phyloP scores from a whole-genome alignment of 176 grass and related monocot genomes.

The Aegilops sharonensis region DNA sequence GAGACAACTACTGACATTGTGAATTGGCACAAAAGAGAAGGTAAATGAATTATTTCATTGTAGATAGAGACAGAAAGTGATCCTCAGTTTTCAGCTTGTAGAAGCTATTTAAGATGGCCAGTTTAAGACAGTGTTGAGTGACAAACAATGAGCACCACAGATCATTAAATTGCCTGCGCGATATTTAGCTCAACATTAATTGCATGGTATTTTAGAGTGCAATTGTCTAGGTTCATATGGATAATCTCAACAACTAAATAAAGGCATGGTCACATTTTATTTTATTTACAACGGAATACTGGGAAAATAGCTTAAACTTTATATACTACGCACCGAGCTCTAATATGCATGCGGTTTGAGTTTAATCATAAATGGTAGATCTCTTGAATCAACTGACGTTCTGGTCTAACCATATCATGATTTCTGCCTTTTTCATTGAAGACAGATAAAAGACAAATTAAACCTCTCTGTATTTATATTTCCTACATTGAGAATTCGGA shows the following conservation, averaged over 20 bases:
- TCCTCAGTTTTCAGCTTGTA: not conserved
- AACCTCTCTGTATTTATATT: not conserved
- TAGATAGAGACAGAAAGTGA: not conserved
- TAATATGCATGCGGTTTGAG: not conserved
- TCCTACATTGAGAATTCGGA: not conserved
- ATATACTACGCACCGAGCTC: not conserved
- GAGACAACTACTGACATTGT: not conserved
- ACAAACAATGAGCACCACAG: not conserved
- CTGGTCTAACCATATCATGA: not conserved
- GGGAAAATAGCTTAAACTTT: not conserved
- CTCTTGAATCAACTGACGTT: not conserved
- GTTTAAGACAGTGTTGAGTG: not conserved
- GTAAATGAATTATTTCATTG: not conserved
- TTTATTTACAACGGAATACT: not conserved
- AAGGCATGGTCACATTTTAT: not conserved
- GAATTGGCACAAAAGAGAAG: slow-evolving; percentile 1
- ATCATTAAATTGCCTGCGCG: not conserved
- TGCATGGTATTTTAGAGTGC: not conserved
- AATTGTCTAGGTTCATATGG: slow-evolving; percentile 2
- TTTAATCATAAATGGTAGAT: not conserved
- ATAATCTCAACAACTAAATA: slow-evolving; percentile 1
- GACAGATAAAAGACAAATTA: not conserved
- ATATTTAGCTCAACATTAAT: slow-evolving; percentile 2
- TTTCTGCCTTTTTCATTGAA: not conserved
- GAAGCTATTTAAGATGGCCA: not conserved